A percentile compares a stretch with the other conserved stretches of the same genome.
Conservation (phyloP, 106 monocot species). For the Chionographis japonica region DNA sequence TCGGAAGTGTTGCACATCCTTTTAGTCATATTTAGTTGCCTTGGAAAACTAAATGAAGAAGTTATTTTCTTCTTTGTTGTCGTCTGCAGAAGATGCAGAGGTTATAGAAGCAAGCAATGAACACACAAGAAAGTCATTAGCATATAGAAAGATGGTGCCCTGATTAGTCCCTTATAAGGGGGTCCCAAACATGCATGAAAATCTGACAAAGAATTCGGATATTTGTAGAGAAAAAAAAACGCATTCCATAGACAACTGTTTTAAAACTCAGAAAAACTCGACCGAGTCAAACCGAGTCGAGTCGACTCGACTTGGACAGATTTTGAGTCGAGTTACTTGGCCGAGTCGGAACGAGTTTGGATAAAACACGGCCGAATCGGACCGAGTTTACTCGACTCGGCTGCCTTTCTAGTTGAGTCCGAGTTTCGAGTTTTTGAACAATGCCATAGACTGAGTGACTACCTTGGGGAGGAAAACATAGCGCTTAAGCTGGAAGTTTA, state of each 20-base stretch:
- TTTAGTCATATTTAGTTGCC: conserved; percentile 57
- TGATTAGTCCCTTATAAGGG: neutral
- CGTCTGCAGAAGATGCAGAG: conserved; percentile 50
- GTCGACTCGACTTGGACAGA: no score
- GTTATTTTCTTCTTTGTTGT: conserved; percentile 96
- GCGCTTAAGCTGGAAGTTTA: conserved; percentile 95
- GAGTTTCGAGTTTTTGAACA: no score
- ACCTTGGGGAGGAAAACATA: conserved; percentile 97
- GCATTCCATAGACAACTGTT: neutral
- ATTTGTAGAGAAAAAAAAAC: neutral
- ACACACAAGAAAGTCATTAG: neutral
- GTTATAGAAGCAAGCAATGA: conserved; percentile 5
- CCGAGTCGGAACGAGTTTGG: no score
- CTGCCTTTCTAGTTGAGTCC: no score
- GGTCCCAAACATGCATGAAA: neutral
- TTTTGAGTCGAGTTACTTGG: neutral
- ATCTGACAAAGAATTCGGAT: neutral
- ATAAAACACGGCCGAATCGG: no score
- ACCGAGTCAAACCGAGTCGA: no score
- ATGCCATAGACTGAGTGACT: neutral
- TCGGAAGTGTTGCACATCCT: conserved; percentile 29
- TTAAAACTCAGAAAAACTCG: no score
- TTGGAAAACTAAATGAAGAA: conserved; percentile 83
- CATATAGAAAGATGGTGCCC: neutral
- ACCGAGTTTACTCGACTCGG: no score